Base-by-base conservation (phyloP, 1,139 yeast genomes). In the Pichia kudriavzevii region DNA sequence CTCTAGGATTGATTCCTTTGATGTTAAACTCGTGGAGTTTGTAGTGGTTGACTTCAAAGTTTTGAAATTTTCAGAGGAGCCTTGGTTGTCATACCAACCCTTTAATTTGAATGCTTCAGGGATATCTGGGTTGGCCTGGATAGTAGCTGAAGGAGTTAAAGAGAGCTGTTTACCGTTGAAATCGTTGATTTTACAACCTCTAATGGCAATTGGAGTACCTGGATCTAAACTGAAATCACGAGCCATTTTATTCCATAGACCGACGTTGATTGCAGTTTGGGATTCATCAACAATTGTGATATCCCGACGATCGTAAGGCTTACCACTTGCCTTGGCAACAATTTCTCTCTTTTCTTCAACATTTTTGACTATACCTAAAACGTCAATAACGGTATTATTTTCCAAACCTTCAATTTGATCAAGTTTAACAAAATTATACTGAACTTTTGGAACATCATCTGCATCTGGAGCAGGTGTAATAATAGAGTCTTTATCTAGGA, bases 51-150 rank as follows among this genome's bases (percentile, higher is more conserved):
- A 45, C 52, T 74, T 77, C 56, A 82, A 60, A n/a, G 76, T 63
- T 48, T 75, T 73, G 63, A 81, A 85, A 27, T 59, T 62, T 43
- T 74, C 77, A 40, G 66, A 63, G 28, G 67, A 67, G 32, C 95
- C 96, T 48, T 74, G 76, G 33, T 79, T 72, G 52, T 85, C 95
- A 53, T 77, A 93, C 99, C 99, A 93, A 5, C 98, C 97, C 58
- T 85, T 84, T 48, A 93, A 69, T 36, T 74, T 70, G 56, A 76
- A 85, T 6, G 96, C 91, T 57, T 87, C 95, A 13, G 84, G 79
- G 15, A 83, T 72, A 53, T 88, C 96, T 2, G 98, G 98, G 48
- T 84, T 83, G 11, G 82, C 69, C 30, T 76, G 58, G 47, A 91
- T 62, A 3, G 84, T 69, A 21, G 95, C 88, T 10, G 85, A 70